phyloP scores from a whole-genome alignment of 2,329 filamentous ascomycete species.

The Neophaeococcomyces aloes region DNA sequence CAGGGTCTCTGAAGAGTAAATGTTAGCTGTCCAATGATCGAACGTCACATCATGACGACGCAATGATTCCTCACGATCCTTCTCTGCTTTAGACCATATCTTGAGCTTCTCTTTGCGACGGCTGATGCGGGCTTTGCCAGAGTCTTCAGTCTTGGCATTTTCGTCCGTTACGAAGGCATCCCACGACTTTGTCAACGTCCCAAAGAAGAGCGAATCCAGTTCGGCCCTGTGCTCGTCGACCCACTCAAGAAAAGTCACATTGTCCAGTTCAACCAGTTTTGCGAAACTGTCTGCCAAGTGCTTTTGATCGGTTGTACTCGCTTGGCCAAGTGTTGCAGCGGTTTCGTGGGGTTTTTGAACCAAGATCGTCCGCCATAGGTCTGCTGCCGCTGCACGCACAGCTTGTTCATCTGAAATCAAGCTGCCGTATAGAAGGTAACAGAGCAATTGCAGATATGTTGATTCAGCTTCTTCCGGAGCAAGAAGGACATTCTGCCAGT shows the following conservation, averaged over 20 bases:
- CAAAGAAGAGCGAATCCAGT: conserved; percentile 73
- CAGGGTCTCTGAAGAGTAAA: conserved; percentile 80
- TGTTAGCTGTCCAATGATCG: conserved; percentile 87
- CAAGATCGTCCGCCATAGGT: conserved; percentile 81
- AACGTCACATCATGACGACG: conserved; percentile 79
- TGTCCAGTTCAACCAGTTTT: conserved; percentile 76
- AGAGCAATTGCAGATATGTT: conserved; percentile 74
- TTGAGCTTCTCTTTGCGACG: conserved; percentile 75
- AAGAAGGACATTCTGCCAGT: conserved; percentile 90
- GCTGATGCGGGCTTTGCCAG: conserved; percentile 55
- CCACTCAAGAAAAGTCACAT: conserved; percentile 79
- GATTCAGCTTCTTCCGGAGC: conserved; percentile 66
- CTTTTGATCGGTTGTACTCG: conserved; percentile 58
- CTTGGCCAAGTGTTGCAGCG: conserved; percentile 59
- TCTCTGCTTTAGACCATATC: conserved; percentile 63
- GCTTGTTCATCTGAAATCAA: conserved; percentile 58
- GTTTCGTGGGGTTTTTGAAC: conserved; percentile 87
- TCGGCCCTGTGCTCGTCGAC: conserved; percentile 70
- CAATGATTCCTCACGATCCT: conserved; percentile 59
- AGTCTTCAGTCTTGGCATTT: conserved; percentile 69
- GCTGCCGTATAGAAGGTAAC: conserved; percentile 86
- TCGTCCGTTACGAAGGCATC: conserved; percentile 76
- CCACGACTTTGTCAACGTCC: conserved; percentile 71
- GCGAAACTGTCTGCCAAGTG: conserved; percentile 67
- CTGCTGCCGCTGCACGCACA: conserved; percentile 66